These are phyloP conservation scores for Taphrina communis DNA, from an alignment of 1,139 yeast genomes.

Conservation along the genomic window DNA sequence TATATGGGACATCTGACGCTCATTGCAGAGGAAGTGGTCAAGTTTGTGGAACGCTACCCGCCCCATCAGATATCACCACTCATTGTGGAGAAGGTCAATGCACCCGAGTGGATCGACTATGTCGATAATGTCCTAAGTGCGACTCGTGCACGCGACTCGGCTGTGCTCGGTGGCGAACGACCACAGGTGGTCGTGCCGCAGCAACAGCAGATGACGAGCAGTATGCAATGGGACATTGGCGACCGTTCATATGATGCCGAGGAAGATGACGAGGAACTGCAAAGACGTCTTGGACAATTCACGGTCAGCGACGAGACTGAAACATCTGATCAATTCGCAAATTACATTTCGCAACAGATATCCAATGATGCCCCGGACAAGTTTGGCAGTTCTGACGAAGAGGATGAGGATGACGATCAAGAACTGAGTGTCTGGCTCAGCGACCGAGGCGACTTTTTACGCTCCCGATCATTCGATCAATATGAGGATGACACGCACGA, in stretches of 20 bases:
- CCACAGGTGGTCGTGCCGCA: conserved; percentile 60
- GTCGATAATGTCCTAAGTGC: conserved; percentile 83
- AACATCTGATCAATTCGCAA: conserved; percentile 60
- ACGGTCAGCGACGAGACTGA: conserved; percentile 51
- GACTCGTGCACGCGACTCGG: conserved; percentile 91
- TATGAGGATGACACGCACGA: conserved; percentile 30
- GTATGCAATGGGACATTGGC: conserved; percentile 46
- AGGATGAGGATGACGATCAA: conserved; percentile 55
- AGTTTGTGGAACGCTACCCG: conserved; percentile 79
- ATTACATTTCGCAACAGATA: conserved; percentile 81
- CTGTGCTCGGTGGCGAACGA: conserved; percentile 82
- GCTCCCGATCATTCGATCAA: conserved; percentile 28
- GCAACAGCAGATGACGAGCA: conserved; percentile 47
- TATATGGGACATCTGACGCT: conserved; percentile 97
- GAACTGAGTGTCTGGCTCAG: conserved; percentile 29
- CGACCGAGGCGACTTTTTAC: conserved; percentile 30
- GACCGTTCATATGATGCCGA: conserved; percentile 54
- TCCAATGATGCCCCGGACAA: conserved; percentile 66
- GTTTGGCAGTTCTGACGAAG: conserved; percentile 63
- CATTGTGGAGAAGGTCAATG: conserved; percentile 62
- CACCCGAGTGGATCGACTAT: conserved; percentile 79
- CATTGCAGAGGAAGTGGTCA: conserved; percentile 96
- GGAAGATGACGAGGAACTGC: conserved; percentile 50
- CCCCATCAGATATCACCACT: conserved; percentile 64
- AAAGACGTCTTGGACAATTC: conserved; percentile 40